phyloP scores from a whole-genome alignment of 139 green algal genomes.

The Ettlia oleoabundans region DNA sequence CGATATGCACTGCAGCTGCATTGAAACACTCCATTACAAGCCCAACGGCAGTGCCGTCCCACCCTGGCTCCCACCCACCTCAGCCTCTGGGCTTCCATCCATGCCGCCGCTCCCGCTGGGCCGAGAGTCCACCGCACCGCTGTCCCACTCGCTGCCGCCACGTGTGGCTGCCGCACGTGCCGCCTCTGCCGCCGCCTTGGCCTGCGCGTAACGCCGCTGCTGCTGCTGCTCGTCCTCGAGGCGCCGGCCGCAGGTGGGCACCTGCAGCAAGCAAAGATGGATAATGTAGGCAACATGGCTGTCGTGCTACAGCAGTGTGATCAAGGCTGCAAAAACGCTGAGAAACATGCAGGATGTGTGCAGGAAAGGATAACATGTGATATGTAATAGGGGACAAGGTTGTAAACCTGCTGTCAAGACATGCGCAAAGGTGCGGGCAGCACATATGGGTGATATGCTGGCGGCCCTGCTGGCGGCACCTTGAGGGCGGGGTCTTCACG shows the following conservation, averaged over 20 bases:
- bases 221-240: background rate
- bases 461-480: slow-evolving; percentile 5
- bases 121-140: background rate
- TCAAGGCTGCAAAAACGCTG: no score
- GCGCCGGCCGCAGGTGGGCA: slow-evolving; percentile 15
- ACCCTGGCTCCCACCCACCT: slow-evolving; percentile 3
- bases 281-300: background rate
- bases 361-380: no score
- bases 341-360: no score
- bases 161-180: background rate
- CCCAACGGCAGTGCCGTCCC: no score
- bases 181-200: slow-evolving; percentile 14
- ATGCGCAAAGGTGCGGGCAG: no score
- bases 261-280: background rate
- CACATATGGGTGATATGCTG: no score
- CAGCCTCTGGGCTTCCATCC: slow-evolving; percentile 20
- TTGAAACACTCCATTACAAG: no score
- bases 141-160: slow-evolving; percentile 18
- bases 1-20: no score
- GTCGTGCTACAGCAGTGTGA: no score
- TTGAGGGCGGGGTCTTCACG: slow-evolving; percentile 63
- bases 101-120: background rate
- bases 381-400: no score
- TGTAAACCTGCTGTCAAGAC: no score
- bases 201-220: background rate